phyloP scores from a whole-genome alignment of 179 eudicot species.

The Spergularia azorica region DNA sequence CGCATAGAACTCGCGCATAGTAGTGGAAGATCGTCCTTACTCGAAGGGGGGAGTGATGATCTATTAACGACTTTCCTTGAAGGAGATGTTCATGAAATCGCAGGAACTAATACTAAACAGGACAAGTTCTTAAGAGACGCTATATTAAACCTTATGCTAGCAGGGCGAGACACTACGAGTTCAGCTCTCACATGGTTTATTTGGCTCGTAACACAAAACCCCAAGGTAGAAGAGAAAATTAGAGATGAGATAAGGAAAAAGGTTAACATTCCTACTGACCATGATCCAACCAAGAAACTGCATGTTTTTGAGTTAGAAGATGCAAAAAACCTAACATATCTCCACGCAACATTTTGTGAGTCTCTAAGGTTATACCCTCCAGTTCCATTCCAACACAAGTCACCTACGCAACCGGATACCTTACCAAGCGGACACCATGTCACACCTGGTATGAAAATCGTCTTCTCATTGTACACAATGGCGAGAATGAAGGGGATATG shows the following conservation, averaged over 20 bases:
- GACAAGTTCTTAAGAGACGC: constrained; percentile 57
- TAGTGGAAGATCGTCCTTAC: background rate
- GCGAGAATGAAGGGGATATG: constrained; percentile 49
- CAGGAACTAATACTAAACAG: constrained; percentile 15
- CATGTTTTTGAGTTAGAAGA: constrained; percentile 38
- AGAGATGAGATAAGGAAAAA: constrained; percentile 38
- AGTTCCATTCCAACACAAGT: constrained; percentile 55
- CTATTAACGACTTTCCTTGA: constrained; percentile 41
- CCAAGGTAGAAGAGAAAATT: constrained; percentile 38
- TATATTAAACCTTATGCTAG: constrained; percentile 43
- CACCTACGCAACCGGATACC: constrained; percentile 38
- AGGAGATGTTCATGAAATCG: constrained; percentile 25
- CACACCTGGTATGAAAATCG: constrained; percentile 39
- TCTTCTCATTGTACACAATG: constrained; percentile 53
- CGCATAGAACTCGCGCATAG: constrained; percentile 21
- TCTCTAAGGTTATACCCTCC: constrained; percentile 56
- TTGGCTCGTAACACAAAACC: constrained; percentile 52
- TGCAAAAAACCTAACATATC: constrained; percentile 41
- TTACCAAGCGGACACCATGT: constrained; percentile 58
- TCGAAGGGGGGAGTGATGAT: constrained; percentile 32
- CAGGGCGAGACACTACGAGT: constrained; percentile 62
- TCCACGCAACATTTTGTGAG: constrained; percentile 52
- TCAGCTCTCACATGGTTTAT: constrained; percentile 60
- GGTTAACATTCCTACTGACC: constrained; percentile 3
- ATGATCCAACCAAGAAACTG: constrained; percentile 25